Percentiles rank a stretch among this genome's conserved stretches.
Evolutionary conservation across 1,139 yeast species (phyloP).

Genomic region (Geotrichum restrictum): DNA sequence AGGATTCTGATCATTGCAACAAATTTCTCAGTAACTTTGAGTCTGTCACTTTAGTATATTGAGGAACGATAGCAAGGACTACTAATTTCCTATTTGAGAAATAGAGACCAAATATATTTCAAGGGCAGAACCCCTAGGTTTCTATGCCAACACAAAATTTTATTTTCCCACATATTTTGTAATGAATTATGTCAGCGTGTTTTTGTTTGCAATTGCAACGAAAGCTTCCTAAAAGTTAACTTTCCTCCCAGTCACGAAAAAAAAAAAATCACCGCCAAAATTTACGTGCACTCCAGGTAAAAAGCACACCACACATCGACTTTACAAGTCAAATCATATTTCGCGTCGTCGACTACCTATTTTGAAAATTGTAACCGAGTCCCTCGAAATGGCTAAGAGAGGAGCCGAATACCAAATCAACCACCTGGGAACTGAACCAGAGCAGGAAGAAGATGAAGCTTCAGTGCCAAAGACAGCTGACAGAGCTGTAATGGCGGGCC

Average conservation of each 20-base stretch:
- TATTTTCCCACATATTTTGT: too few species aligned
- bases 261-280: neutral
- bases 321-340: neutral
- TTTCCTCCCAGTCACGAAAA: neutral
- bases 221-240: too few species aligned
- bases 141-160: too few species aligned
- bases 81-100: neutral
- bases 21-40: neutral
- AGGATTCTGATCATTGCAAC: neutral
- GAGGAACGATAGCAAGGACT: neutral
- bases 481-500: neutral
- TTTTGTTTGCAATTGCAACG: too few species aligned
- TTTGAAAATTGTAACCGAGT: neutral
- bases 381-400: constrained; percentile 3
- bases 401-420: neutral
- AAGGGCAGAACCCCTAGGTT: too few species aligned
- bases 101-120: neutral
- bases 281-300: neutral
- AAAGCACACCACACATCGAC: neutral
- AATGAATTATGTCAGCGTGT: too few species aligned
- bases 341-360: neutral
- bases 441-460: neutral
- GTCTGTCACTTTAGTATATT: neutral
- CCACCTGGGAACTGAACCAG: neutral
- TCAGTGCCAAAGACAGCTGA: constrained; percentile 4